Conservation (phyloP, 129 eudicot species). For the Silybum marianum region DNA sequence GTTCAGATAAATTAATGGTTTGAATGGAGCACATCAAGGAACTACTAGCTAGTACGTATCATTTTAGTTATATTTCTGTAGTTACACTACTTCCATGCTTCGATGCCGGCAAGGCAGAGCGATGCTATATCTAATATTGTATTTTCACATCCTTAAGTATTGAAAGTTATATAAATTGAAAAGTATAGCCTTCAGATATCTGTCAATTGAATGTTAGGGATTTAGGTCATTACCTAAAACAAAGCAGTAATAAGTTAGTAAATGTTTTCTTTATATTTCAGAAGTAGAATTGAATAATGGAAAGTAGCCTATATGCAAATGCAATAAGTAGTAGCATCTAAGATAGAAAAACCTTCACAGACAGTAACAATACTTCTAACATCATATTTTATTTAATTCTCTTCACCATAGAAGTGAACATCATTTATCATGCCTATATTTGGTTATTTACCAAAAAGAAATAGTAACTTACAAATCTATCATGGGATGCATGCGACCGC, state of each 20-base stretch:
- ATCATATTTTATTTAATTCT: constrained; percentile 12
- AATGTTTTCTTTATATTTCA: background rate
- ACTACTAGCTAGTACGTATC: background rate
- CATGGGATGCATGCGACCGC: constrained; percentile 93
- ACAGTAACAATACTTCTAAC: background rate
- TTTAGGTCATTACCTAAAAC: constrained; percentile 2
- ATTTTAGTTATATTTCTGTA: background rate
- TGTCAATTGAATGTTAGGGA: background rate
- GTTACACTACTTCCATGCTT: background rate
- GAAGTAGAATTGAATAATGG: background rate
- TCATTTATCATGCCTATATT: background rate
- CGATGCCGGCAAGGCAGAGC: background rate
- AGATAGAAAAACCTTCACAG: background rate
- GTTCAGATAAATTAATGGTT: background rate
- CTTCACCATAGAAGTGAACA: background rate
- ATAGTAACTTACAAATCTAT: constrained; percentile 82
- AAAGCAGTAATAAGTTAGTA: background rate
- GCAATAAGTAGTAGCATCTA: background rate
- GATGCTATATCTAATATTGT: background rate
- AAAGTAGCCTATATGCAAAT: background rate
- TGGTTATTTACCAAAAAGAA: constrained; percentile 13
- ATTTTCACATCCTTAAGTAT: background rate
- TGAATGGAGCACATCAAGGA: background rate
- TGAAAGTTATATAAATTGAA: background rate
- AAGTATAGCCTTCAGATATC: background rate